Conservation (phyloP, 352 stramenopile species). For the Globisporangium cystogenes region DNA sequence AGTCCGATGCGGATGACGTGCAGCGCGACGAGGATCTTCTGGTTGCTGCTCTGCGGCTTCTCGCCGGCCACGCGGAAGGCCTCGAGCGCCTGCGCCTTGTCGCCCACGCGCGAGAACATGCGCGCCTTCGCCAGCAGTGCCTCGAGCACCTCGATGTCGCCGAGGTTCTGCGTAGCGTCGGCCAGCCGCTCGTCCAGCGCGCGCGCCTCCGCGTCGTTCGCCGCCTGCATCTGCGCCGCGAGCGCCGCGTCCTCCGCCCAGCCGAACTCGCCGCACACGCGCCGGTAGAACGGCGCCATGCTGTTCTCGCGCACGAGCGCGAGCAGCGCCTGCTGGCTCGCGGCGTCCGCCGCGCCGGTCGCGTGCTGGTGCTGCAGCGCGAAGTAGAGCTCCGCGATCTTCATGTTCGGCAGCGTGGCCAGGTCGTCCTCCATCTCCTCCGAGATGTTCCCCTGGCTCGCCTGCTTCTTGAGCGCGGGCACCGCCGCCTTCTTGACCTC, state of each 20-base stretch:
- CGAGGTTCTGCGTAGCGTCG: constrained; percentile 94
- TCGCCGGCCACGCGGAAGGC: constrained; percentile 89
- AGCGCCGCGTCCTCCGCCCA: constrained; percentile 60
- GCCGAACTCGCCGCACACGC: constrained; percentile 61
- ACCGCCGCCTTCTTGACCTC: background rate
- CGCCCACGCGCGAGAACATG: constrained; percentile 92
- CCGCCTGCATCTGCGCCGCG: constrained; percentile 42
- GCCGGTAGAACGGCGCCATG: constrained; percentile 81
- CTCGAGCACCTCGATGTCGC: constrained; percentile 98
- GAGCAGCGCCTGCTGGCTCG: constrained; percentile 47
- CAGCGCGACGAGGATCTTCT: constrained; percentile 97
- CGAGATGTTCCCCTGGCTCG: constrained; percentile 77
- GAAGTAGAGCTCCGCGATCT: constrained; percentile 68
- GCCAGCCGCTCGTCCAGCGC: constrained; percentile 82
- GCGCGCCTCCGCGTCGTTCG: constrained; percentile 68
- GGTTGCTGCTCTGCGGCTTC: constrained; percentile 95
- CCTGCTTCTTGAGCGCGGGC: constrained; percentile 53
- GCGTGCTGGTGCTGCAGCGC: constrained; percentile 69
- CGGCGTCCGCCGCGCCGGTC: constrained; percentile 28
- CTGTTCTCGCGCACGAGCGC: constrained; percentile 54
- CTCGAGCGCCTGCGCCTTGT: constrained; percentile 88
- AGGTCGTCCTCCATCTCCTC: constrained; percentile 85
- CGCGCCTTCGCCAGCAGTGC: constrained; percentile 90
- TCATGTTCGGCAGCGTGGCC: constrained; percentile 74
- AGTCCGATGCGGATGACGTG: constrained; percentile 88